These are phyloP conservation scores for Volutella citrinella DNA, from an alignment of 2,329 filamentous ascomycete genomes.

Conservation along the genomic window DNA sequence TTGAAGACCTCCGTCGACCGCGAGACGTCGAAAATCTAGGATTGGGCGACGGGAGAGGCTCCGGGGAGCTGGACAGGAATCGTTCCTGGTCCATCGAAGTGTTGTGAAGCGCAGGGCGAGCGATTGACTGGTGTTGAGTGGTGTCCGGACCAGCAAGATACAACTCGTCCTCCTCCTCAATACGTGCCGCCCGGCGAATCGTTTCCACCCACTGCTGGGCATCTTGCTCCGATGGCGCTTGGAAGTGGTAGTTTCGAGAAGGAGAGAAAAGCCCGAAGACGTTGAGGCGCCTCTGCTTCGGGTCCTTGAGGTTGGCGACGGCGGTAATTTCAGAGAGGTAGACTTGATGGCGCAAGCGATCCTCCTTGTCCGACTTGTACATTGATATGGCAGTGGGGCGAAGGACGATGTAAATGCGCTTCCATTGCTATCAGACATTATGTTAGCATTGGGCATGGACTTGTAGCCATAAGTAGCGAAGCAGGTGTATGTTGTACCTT, in stretches of 20 bases:
- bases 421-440: slow-evolving; percentile 69
- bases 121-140: no score
- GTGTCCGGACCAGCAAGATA: slow-evolving; percentile 65
- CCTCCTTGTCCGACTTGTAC: slow-evolving; percentile 89
- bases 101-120: no score
- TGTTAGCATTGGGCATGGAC: slow-evolving; percentile 10
- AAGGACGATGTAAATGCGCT: slow-evolving; percentile 82
- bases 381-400: slow-evolving; percentile 87
- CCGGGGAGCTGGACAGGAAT: slow-evolving; percentile 58
- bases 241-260: slow-evolving; percentile 86
- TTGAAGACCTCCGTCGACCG: slow-evolving; percentile 56
- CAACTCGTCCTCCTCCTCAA: slow-evolving; percentile 86
- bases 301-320: slow-evolving; percentile 82
- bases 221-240: slow-evolving; percentile 70
- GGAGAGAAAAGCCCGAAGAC: slow-evolving; percentile 93
- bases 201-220: slow-evolving; percentile 83
- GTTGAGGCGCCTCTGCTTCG: slow-evolving; percentile 80
- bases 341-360: slow-evolving; percentile 84
- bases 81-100: slow-evolving; percentile 37
- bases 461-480: neutral
- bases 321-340: slow-evolving; percentile 87
- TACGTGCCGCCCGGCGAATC: slow-evolving; percentile 75
- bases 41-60: slow-evolving; percentile 41
- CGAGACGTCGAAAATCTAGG: slow-evolving; percentile 31
- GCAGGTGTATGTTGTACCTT: slow-evolving; percentile 57